Evolutionary conservation across 2,329 filamentous ascomycete genomes (phyloP), one percentile per base, ranked within the genome.

Genomic region (Corniculantispora saksenae): DNA sequence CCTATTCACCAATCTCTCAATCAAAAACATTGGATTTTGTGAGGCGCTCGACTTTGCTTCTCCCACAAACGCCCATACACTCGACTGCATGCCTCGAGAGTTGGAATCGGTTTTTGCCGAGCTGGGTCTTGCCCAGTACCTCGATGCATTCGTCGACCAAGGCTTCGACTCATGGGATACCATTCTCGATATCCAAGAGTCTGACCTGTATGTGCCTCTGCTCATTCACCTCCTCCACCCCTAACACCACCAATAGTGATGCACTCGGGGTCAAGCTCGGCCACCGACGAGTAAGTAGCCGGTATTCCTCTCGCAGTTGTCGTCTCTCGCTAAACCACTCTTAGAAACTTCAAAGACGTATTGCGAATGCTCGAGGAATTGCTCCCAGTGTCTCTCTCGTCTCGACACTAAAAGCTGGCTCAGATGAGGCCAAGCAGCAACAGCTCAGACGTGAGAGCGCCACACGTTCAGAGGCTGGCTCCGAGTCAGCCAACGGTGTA

Each of bases 161-260:
- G 92, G 92, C 3, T 95, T 95, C 75, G 92, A 95, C 76, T 88
- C 89, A 13, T 94, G 92, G 92, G 90, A 93, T 40, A 93, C 89
- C 1, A 89, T 94, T 63, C 82, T 93, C 59, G 91, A 94, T 73
- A 93, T 95, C 62, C 93, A 91, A 67, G 92, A 94, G 77, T 91
- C 90, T 27, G 92, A 95, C 72, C 82, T 95, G 90, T 93, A 77
- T 75, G 88, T 79, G 29, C 21, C 35, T 56, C 21, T 27, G 17
- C 19, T 12, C n/a, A 35, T 13, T 9, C 19, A 2, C 35, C 7
- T 35, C 7, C 57, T 32, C 19, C 23, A n/a, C 3, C n/a, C 19
- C 27, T 63, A 23, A 54, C 48, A 5, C 1, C n/a, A 5, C 69
- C 71, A 66, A 70, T 66, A 92, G 89, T 67, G 91, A 92, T 79